phyloP scores from a whole-genome alignment of 768 basidiomycete genomes.

The Russula sp. region DNA sequence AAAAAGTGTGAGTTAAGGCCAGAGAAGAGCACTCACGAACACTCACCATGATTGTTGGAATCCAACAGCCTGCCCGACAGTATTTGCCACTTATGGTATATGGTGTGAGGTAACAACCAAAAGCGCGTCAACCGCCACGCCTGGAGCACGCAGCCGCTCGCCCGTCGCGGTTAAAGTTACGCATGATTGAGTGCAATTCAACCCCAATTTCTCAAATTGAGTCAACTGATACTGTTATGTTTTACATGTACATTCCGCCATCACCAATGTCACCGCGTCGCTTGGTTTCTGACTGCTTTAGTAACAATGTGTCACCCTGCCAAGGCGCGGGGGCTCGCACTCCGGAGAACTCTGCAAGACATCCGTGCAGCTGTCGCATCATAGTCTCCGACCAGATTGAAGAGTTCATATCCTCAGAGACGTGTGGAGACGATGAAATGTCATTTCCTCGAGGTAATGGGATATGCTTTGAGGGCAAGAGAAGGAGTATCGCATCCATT shows the following conservation, averaged over 20 bases:
- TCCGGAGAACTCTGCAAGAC: constrained; percentile 13
- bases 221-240: background rate
- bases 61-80: background rate
- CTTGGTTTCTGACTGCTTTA: constrained; percentile 8
- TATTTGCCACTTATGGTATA: constrained; percentile 6
- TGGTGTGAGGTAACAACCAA: too few species aligned
- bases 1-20: background rate
- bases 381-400: constrained; percentile 18
- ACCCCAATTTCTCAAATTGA: background rate
- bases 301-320: constrained; percentile 13
- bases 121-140: background rate
- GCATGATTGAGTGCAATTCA: background rate
- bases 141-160: background rate
- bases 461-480: constrained; percentile 28
- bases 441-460: constrained; percentile 13
- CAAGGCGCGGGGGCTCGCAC: background rate
- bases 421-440: background rate
- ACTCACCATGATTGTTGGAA: constrained; percentile 23
- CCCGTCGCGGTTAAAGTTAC: background rate
- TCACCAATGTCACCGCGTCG: constrained; percentile 28
- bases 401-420: background rate
- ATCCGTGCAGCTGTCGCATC: constrained; percentile 22
- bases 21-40: background rate
- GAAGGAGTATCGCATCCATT: constrained; percentile 24
- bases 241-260: constrained; percentile 32